Percentiles rank a stretch among this genome's conserved stretches.
Evolutionary conservation across 345 rosid species (phyloP).

Genomic region (Salix arbutifolia): DNA sequence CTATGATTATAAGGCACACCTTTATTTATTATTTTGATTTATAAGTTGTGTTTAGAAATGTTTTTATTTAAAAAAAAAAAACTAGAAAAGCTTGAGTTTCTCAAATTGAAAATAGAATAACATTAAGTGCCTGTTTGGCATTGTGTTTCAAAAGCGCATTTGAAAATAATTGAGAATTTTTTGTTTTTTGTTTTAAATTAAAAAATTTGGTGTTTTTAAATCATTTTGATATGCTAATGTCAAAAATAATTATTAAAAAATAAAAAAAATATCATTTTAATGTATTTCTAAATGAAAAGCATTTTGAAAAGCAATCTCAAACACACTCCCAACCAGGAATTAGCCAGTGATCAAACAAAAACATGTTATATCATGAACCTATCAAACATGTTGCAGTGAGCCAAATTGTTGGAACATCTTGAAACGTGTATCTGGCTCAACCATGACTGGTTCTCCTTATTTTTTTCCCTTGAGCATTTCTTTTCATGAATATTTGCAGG

Average conservation of each 20-base stretch:
- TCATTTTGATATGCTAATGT: too few relatives aligned
- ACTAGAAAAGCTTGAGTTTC: neutral
- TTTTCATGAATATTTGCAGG: constrained; percentile 39
- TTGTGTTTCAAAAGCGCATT: too few relatives aligned
- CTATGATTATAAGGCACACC: neutral
- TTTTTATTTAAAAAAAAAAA: neutral
- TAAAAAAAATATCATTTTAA: too few relatives aligned
- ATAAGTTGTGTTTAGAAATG: neutral
- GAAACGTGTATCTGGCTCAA: neutral
- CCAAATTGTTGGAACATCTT: neutral
- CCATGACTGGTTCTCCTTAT: neutral
- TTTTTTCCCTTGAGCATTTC: neutral
- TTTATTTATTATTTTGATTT: too few relatives aligned
- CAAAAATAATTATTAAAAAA: too few relatives aligned
- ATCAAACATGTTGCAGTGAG: neutral
- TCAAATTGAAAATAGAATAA: neutral
- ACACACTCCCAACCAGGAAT: too few relatives aligned
- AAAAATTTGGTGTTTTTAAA: too few relatives aligned
- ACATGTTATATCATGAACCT: neutral
- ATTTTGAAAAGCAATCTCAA: too few relatives aligned
- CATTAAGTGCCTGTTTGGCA: too few relatives aligned
- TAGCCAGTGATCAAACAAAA: neutral
- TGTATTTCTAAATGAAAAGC: too few relatives aligned
- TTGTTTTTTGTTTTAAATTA: too few relatives aligned
- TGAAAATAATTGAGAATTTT: too few relatives aligned